These are phyloP conservation scores for Dactylonectria macrodidyma DNA, from an alignment of 2,329 filamentous ascomycete species.

Conservation along the genomic window DNA sequence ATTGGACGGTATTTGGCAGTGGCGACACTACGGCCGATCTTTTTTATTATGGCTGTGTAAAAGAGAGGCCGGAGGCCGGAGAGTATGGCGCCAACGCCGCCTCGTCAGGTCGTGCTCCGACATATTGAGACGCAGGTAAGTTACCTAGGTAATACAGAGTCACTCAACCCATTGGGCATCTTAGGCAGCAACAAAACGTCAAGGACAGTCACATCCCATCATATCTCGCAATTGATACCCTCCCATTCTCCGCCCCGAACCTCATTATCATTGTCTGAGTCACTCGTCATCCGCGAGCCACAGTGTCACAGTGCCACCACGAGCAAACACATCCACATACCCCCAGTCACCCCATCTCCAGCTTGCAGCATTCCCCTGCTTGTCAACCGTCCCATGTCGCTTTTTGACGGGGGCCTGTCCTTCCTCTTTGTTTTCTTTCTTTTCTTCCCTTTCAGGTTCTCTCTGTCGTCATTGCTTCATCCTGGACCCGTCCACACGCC, in stretches of 20 bases:
- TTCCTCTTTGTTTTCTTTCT: constrained; percentile 5
- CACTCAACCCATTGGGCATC: neutral
- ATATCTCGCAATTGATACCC: neutral
- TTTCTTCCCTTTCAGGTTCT: neutral
- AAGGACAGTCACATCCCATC: neutral
- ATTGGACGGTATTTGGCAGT: constrained; percentile 13
- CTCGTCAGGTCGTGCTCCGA: neutral
- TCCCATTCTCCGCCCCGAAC: too few species aligned
- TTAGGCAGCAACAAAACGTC: neutral
- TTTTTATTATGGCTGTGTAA: constrained; percentile 9
- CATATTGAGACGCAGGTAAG: neutral
- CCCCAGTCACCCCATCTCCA: constrained; percentile 26
- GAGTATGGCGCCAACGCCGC: neutral
- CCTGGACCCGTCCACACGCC: constrained; percentile 3
- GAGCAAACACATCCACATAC: constrained; percentile 9
- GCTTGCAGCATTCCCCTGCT: constrained; percentile 38
- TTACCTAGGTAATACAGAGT: neutral
- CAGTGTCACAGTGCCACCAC: constrained; percentile 7
- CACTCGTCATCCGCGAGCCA: neutral
- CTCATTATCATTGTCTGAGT: neutral
- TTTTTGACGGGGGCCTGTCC: neutral
- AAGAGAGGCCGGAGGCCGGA: neutral
- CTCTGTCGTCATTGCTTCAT: constrained; percentile 1
- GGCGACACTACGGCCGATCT: constrained; percentile 23
- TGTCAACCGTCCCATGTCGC: constrained; percentile 33